Evolutionary conservation across 116 monocot genomes (phyloP).

Genomic region (Posidonia oceanica): DNA sequence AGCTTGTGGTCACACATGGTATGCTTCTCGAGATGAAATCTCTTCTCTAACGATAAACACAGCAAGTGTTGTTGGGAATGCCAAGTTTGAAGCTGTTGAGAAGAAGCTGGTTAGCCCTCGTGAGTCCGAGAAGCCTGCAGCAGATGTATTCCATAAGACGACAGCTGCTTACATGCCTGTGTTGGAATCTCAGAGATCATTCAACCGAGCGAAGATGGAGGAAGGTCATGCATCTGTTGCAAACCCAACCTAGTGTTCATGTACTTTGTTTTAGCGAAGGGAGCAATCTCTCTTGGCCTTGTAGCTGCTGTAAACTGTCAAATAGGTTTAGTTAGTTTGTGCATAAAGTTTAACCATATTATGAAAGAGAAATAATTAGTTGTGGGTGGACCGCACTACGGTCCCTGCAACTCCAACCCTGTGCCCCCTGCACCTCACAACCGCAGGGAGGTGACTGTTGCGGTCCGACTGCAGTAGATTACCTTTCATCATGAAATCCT

Average conservation of each 20-base stretch:
- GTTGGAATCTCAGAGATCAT: constrained; percentile 55
- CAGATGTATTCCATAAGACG: constrained; percentile 39
- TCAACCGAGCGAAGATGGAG: constrained; percentile 30
- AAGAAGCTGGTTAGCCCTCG: constrained; percentile 66
- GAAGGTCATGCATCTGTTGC: constrained; percentile 28
- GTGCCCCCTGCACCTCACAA: too few species aligned
- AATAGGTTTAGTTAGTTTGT: too few species aligned
- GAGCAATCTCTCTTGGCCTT: not conserved
- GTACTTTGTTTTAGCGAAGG: not conserved
- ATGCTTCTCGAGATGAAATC: constrained; percentile 65
- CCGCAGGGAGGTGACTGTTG: too few species aligned
- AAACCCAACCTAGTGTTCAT: not conserved
- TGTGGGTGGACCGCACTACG: too few species aligned
- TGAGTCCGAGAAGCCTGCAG: constrained; percentile 32
- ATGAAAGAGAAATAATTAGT: too few species aligned
- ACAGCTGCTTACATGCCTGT: constrained; percentile 54
- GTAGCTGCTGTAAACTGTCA: too few species aligned
- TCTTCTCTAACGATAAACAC: constrained; percentile 61
- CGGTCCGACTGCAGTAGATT: too few species aligned
- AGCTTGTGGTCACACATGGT: constrained; percentile 78
- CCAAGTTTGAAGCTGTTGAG: constrained; percentile 79
- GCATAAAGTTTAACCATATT: too few species aligned
- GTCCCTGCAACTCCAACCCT: too few species aligned
- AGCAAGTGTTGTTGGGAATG: constrained; percentile 34
- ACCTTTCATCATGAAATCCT: too few species aligned